A percentile compares a stretch with the other conserved stretches of the same genome.
These are phyloP conservation scores for Nakaseomyces nivariensis DNA, from an alignment of 1,139 yeast species.

Conservation along the genomic window DNA sequence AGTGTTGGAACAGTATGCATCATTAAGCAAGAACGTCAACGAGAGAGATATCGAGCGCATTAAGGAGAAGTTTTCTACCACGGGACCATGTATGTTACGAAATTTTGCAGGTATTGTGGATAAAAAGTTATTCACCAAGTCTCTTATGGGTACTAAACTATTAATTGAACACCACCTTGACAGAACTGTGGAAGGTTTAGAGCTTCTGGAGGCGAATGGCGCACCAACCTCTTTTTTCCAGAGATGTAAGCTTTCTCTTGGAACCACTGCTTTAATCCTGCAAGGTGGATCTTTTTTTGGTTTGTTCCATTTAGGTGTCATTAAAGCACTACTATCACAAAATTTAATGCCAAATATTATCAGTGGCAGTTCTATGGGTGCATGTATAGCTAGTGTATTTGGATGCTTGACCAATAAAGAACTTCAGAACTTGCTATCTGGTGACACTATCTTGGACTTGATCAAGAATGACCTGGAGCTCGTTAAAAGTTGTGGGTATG, in stretches of 20 bases:
- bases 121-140: constrained; percentile 65
- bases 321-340: constrained; percentile 64
- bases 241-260: constrained; percentile 82
- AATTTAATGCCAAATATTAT: constrained; percentile 74
- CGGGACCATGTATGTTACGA: constrained; percentile 50
- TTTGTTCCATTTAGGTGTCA: constrained; percentile 85
- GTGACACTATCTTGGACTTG: constrained; percentile 33
- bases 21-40: constrained; percentile 52
- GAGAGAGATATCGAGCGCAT: constrained; percentile 49
- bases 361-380: constrained; percentile 93
- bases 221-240: constrained; percentile 76
- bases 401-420: constrained; percentile 49
- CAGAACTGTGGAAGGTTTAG: constrained; percentile 64
- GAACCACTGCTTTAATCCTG: constrained; percentile 77
- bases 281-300: constrained; percentile 96
- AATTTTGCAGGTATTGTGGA: constrained; percentile 90
- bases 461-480: constrained; percentile 26
- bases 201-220: constrained; percentile 37
- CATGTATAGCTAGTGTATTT: constrained; percentile 79
- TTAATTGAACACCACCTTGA: constrained; percentile 78
- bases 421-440: constrained; percentile 22
- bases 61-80: constrained; percentile 68
- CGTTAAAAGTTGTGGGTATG: constrained; percentile 43
- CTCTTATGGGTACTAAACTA: constrained; percentile 79
- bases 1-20: constrained; percentile 62